Conservation (phyloP, 768 basidiomycete genomes). For the Botryobasidium botryosum region DNA sequence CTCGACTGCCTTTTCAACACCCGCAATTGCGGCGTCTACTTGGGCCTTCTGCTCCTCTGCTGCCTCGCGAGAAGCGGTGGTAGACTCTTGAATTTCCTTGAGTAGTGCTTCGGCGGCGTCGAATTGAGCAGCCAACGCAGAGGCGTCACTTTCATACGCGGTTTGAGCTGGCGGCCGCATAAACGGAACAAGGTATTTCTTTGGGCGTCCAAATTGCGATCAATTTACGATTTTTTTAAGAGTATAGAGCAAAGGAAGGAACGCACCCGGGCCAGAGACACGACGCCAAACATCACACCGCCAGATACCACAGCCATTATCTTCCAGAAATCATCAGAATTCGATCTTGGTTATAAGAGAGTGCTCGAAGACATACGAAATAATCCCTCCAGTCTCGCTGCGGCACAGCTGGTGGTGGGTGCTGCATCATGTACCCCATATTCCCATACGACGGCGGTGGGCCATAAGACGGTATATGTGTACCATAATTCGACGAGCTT, state of each 20-base stretch:
- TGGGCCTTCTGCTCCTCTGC: slow-evolving; percentile 61
- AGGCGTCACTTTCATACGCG: slow-evolving; percentile 77
- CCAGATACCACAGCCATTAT: slow-evolving; percentile 89
- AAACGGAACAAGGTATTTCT: slow-evolving; percentile 88
- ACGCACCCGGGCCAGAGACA: slow-evolving; percentile 59
- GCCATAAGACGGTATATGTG: slow-evolving; percentile 30
- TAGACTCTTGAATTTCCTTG: slow-evolving; percentile 64
- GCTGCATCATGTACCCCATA: slow-evolving; percentile 7
- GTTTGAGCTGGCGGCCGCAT: slow-evolving; percentile 75
- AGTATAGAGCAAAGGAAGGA: background rate
- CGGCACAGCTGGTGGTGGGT: slow-evolving; percentile 28
- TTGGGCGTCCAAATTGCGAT: slow-evolving; percentile 2
- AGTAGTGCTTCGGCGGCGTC: slow-evolving; percentile 72
- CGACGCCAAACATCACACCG: slow-evolving; percentile 60
- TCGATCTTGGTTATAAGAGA: slow-evolving; percentile 11
- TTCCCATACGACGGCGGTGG: slow-evolving; percentile 25
- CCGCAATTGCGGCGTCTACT: slow-evolving; percentile 52
- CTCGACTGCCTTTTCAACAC: slow-evolving; percentile 52
- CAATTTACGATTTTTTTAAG: background rate
- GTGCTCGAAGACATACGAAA: slow-evolving; percentile 43
- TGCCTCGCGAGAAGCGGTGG: slow-evolving; percentile 47
- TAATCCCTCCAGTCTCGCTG: slow-evolving; percentile 94
- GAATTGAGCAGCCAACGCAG: slow-evolving; percentile 73
- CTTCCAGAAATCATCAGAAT: slow-evolving; percentile 27
- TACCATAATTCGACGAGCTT: background rate